Base-by-base conservation (phyloP, 352 stramenopile species). In the Bremia lactucae region DNA sequence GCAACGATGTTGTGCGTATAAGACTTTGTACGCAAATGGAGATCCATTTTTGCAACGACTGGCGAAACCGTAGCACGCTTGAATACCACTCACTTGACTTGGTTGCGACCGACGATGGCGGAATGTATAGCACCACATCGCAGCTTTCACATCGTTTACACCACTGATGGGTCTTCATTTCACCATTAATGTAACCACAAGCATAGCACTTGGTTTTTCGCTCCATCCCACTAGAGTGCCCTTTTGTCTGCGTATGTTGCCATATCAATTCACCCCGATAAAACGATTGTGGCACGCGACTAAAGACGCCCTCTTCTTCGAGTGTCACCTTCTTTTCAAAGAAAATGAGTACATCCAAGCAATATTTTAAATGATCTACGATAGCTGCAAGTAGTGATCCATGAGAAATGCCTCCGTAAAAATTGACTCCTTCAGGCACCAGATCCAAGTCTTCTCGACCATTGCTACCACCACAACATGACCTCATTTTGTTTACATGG, bases 281-380 rank as follows among this genome's bases (percentile, higher is more conserved):
- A 25, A 93, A 87, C 16, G 77, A 86, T 21, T 82, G 56, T 6
- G 80, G 80, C 0, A 93, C 62, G 9, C 71, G 71, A 14, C 72
- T 68, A 42, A 90, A 87, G 1, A 84, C 41, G 6, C 64, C 64
- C 36, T 70, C 65, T 44, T 84, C 68, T 9, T 72, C 73, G 16
- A 87, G 33, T 3, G 76, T 88, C 7, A 89, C 74, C 31, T 89
- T 74, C 42, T 93, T 93, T 42, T 93, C 80, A 39, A 93, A 89
- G 36, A 87, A 88, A 21, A 90, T 68, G 15, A 93, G 62, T 22
- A 90, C 78, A 40, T 93, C 80, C 10, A 90, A 55, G 29, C 69
- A 86, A 31, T 85, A 87, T 46, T 89, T 87, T 14, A 93, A 46
- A 36, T 86, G 69, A 29, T 87, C 76, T 10, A 93, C 65, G 11